These are phyloP conservation scores for Zizania palustris DNA, from an alignment of 202 grass and related monocot genomes.

Conservation along the genomic window DNA sequence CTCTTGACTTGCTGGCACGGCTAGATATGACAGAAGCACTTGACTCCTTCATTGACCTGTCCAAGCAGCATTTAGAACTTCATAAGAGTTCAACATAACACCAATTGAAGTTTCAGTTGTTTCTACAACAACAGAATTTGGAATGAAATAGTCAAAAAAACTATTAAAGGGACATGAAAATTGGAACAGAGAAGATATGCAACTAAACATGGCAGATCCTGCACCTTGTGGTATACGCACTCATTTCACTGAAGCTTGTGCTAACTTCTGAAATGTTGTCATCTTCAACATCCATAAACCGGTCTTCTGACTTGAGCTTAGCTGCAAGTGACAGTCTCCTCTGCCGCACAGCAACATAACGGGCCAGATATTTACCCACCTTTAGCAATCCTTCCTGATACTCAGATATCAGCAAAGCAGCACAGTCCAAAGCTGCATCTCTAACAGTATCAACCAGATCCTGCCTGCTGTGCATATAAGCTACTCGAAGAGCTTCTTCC, in stretches of 20 bases:
- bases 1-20: constrained; percentile 64
- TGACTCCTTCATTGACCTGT: constrained; percentile 74
- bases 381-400: constrained; percentile 81
- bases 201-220: constrained; percentile 8
- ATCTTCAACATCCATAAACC: constrained; percentile 65
- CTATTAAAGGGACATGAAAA: constrained; percentile 9
- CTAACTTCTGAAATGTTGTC: constrained; percentile 81
- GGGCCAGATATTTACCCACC: constrained; percentile 82
- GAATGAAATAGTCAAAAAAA: constrained; percentile 16
- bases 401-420: constrained; percentile 61
- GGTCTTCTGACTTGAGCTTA: constrained; percentile 80
- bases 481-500: constrained; percentile 83
- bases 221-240: constrained; percentile 87
- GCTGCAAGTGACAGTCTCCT: constrained; percentile 82
- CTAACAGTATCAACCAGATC: constrained; percentile 63
- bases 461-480: constrained; percentile 57
- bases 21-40: constrained; percentile 71
- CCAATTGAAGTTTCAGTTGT: constrained; percentile 15
- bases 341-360: constrained; percentile 88
- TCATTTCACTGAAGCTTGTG: constrained; percentile 93
- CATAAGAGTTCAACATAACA: not conserved
- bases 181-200: not conserved
- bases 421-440: constrained; percentile 77
- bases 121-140: constrained; percentile 13
- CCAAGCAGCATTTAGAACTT: constrained; percentile 31